Evolutionary conservation across 2,329 filamentous ascomycete species (phyloP), one percentile per base, ranked within the genome.

Genomic region (Ceratocystis lukuohia): DNA sequence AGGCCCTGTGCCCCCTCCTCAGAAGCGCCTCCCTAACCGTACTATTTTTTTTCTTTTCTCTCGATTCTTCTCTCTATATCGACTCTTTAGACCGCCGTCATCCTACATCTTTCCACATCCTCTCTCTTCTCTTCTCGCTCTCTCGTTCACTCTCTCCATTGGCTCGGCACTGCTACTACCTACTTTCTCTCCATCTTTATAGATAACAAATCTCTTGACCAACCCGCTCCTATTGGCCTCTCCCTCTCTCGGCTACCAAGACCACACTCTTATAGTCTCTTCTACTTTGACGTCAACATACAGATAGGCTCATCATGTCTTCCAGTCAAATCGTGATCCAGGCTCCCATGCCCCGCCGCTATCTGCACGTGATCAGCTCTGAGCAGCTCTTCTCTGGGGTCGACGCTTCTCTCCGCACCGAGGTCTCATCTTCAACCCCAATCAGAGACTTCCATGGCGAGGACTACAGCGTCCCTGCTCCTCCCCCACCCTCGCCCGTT

Each of bases 381-480:
- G 78, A 82, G 67, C 82, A 84, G 67, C 75, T 84, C 45, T 80
- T 80, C 71, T 77, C 78, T 69, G 82, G 78, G 72, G 75, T 84
- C 70, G 81, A 77, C 71, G 80, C 79, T 45, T 80, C 79, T 48
- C 76, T 84, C 57, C 72, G 76, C 70, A 74, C 73, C 70, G 72
- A 75, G 65, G 74, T 75, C n/a, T 75, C 77, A 20, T 72, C 76
- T 68, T 77, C 79, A 25, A 44, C 57, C 75, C 41, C 30, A 44
- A 75, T 79, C 69, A 80, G 78, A 70, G 75, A 77, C 69, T 82
- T 83, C 70, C 77, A 77, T 69, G 80, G 84, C 71, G 76, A 82
- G 67, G 84, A 86, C 74, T 87, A 85, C 75, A 78, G 79, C 41
- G 83, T 86, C 22, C 84, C 84, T n/a, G 83, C 84, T 15, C 82